Evolutionary conservation across 768 basidiomycete genomes (phyloP), one percentile per base, ranked within the genome.

Genomic region (Trametes cingulata): DNA sequence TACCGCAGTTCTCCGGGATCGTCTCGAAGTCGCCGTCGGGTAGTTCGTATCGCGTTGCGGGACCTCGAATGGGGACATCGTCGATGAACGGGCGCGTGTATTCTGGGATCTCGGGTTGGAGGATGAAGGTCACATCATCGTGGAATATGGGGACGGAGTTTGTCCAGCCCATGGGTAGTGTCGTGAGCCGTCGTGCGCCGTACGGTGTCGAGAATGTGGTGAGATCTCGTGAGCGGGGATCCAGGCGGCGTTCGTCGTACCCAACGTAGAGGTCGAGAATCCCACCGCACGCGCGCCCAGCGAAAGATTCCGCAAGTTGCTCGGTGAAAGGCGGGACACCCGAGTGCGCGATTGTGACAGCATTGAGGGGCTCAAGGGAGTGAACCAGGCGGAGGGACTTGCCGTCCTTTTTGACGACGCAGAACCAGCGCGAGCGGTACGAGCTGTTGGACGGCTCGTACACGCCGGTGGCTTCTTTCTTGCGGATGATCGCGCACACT

Each of bases 371-470:
- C 20, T 72, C 70, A 0, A 72, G 56, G 14, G 69, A 57, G 20
- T 72, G 71, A 0, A 72, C 68, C 1, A 71, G 57, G 0, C 61
- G 48, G 0, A 72, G 61, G 0, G 58, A 17, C 8, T 64, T 65
- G 0, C 69, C 62, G 17, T 67, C 64, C 40, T 73, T 71, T 56
- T 73, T 73, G 6, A 59, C 43, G 0, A 80, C 74, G 29, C 72
- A 74, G 51, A 79, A 82, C 77, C 75, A 79, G 8, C 71, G 54
- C 0, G 75, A 76, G 0, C 74, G 65, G 27, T 82, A 82, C 0
- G 76, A 77, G 0, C 71, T 72, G 36, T 77, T 71, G 0, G 72
- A 76, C 0, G 69, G 73, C 62, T 82, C 74, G 52, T 79, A 80
- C 0, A 78, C 72, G 0, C 80, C 76, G 0, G 76, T 65, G 0